phyloP scores from a whole-genome alignment of 75 land plant genomes.

The Adiantum capillusveneris region DNA sequence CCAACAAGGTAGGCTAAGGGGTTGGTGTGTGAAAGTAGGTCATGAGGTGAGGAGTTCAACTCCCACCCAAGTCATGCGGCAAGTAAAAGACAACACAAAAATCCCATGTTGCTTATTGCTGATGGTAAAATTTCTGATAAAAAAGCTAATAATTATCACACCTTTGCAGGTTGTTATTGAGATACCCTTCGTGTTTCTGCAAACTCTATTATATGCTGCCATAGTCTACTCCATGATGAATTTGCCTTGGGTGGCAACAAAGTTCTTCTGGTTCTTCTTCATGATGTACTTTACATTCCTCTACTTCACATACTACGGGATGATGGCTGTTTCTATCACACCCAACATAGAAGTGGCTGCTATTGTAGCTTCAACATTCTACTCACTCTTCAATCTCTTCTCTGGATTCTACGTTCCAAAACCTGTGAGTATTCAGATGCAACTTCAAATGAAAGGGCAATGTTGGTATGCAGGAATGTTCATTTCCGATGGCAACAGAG shows the following conservation, averaged over 20 bases:
- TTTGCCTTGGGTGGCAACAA: constrained; percentile 30
- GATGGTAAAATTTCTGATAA: no score
- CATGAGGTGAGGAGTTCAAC: no score
- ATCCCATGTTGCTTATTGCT: no score
- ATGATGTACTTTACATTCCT: constrained; percentile 34
- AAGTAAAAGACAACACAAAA: no score
- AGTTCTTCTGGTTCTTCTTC: constrained; percentile 37
- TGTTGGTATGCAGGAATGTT: no score
- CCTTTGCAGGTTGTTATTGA: constrained; percentile 34
- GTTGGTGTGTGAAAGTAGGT: no score
- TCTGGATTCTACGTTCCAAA: constrained; percentile 49
- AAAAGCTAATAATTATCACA: neutral
- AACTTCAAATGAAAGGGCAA: no score
- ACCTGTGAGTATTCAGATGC: constrained; percentile 37
- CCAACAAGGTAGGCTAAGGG: neutral
- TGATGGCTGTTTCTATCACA: constrained; percentile 53
- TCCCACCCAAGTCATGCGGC: no score
- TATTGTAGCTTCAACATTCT: constrained; percentile 31
- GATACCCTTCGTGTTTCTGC: constrained; percentile 34
- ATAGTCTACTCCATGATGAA: constrained; percentile 32
- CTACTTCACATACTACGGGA: constrained; percentile 50
- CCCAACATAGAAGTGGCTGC: constrained; percentile 47
- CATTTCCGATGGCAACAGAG: no score
- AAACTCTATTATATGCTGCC: constrained; percentile 19
- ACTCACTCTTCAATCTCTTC: constrained; percentile 37